Evolutionary conservation across 2,329 filamentous ascomycete species (phyloP), one percentile per base, ranked within the genome.

Genomic region (Ophiostoma sp.): DNA sequence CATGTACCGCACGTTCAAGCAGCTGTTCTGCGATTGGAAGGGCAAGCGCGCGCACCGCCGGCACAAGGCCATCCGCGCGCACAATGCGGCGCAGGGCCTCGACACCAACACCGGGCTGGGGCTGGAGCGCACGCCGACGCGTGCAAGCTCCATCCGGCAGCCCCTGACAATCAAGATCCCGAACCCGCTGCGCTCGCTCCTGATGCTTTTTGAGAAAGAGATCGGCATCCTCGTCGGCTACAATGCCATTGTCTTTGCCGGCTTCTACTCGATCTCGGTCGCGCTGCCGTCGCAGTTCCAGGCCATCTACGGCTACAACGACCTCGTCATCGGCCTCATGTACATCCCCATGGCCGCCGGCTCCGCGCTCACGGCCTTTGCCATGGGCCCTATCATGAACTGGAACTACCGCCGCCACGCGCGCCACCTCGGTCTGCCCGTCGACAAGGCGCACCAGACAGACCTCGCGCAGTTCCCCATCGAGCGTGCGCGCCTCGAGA

Each of bases 121-220:
- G 15, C 31, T 62, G 52, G 68, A 27, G 31, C 27, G 20, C 33
- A 52, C 44, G 17, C 27, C 64, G 41, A 69, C 67, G 10, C 44
- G 64, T 8, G 27, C 64, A 17, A 27, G 69, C 41, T 70, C 57
- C 17, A n/a, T 35, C 8, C 73, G 60, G 4, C 68, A 67, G n/a
- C 74, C 73, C 0, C 72, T 73, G 10, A 54, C 36, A 7, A 68
- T 75, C 31, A 44, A 73, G 67, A 52, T 74, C 1, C 72, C 75
- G 72, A 94, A 98, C 79, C 96, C 97, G 79, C 83, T 97, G 72
- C 88, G 88, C 75, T 94, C 93, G 0, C 90, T 96, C 17, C 87
- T 89, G 0, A 93, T 95, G 0, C 86, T 93, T 71, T 83, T 88
- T 74, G 96, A 95, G 82, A 92, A 94, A 76, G 92, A 97, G 79